Conservation (phyloP, 1,284 basidiomycete genomes). For the Mycosarcoma maydis region DNA sequence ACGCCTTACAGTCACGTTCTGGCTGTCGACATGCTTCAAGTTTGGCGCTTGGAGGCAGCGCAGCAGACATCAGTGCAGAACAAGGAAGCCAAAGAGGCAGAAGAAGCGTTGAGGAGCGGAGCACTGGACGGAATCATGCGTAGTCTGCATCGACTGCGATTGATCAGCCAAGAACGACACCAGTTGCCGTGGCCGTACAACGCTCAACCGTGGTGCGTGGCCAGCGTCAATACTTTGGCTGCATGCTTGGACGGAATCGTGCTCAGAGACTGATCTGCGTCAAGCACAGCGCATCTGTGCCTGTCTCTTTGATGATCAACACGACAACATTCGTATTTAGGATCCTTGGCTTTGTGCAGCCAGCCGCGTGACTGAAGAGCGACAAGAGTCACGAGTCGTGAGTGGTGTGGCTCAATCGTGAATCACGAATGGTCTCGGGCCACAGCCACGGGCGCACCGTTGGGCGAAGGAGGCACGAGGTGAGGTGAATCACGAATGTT, state of each 20-base stretch:
- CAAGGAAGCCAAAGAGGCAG: background rate
- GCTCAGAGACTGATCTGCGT: constrained; percentile 5
- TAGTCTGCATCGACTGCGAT: constrained; percentile 29
- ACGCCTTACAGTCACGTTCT: constrained; percentile 4
- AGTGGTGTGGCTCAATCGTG: too few species aligned
- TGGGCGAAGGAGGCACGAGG: too few species aligned
- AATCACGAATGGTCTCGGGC: too few species aligned
- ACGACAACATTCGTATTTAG: too few species aligned
- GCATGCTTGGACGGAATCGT: constrained; percentile 2
- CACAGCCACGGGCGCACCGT: too few species aligned
- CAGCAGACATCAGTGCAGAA: too few species aligned
- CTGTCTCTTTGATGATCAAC: too few species aligned
- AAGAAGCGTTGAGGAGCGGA: background rate
- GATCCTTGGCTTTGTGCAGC: too few species aligned
- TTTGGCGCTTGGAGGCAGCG: background rate
- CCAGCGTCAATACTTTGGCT: constrained; percentile 16
- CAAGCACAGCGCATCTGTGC: too few species aligned
- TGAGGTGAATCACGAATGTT: too few species aligned
- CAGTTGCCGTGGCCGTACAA: constrained; percentile 13
- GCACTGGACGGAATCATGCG: constrained; percentile 7
- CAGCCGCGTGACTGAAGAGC: too few species aligned
- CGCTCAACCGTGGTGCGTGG: constrained; percentile 28
- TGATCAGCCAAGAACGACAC: constrained; percentile 32
- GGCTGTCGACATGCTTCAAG: constrained; percentile 16
- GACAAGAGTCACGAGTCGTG: too few species aligned